Conservation (phyloP, 2,329 filamentous ascomycete species). For the Coleophoma cylindrospora region DNA sequence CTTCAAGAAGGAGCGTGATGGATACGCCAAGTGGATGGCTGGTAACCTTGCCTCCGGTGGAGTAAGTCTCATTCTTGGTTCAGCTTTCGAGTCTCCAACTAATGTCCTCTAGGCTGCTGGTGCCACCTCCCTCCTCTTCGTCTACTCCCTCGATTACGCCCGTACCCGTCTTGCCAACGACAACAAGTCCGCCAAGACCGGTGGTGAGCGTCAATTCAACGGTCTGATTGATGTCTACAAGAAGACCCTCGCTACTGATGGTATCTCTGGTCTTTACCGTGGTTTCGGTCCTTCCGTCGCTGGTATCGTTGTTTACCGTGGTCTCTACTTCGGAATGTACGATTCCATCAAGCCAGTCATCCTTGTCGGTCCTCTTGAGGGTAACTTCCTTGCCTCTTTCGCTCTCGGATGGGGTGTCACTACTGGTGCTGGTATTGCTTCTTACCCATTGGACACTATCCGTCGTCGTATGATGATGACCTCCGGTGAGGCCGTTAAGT, state of each 20-base stretch:
- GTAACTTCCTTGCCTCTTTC: conserved; percentile 99
- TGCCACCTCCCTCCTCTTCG: conserved; percentile 99
- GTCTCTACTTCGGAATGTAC: conserved; percentile 99
- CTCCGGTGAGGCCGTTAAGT: conserved; percentile 96
- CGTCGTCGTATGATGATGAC: conserved; percentile 99
- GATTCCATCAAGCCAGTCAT: conserved; percentile 99
- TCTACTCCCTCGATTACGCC: conserved; percentile 99
- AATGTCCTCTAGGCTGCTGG: conserved; percentile 66
- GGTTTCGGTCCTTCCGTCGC: conserved; percentile 99
- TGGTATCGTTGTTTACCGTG: conserved; percentile 99
- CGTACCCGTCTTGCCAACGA: conserved; percentile 99
- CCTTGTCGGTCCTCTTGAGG: conserved; percentile 84
- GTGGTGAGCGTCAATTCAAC: conserved; percentile 99
- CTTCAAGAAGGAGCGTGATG: conserved; percentile 99
- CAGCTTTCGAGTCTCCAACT: conserved; percentile 1
- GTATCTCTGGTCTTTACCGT: conserved; percentile 99
- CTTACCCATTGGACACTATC: conserved; percentile 99
- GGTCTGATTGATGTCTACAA: conserved; percentile 99
- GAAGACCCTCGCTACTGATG: conserved; percentile 98
- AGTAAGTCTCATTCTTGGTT: conserved; percentile 55
- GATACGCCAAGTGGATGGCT: conserved; percentile 97
- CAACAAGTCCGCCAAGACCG: conserved; percentile 95
- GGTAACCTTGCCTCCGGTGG: conserved; percentile 99
- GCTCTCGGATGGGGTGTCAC: conserved; percentile 97
- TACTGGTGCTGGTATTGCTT: conserved; percentile 99